phyloP scores from a whole-genome alignment of 306 rosid genomes.

The Gastrolobium bilobum region DNA sequence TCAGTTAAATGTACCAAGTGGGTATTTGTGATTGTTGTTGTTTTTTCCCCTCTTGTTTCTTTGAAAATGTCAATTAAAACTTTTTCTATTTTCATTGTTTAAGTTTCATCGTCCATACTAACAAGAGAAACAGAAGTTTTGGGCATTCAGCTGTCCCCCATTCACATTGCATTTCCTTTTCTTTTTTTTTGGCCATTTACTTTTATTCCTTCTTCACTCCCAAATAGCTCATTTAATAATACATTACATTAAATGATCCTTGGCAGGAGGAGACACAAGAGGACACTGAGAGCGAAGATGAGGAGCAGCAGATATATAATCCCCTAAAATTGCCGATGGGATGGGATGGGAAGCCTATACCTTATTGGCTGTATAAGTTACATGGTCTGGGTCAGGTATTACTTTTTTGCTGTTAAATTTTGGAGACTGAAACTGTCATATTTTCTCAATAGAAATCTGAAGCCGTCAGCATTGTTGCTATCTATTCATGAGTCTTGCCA shows the following conservation, averaged over 20 bases:
- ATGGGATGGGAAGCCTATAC: conserved; percentile 99
- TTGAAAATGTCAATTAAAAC: neutral
- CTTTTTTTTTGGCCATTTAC: conserved; percentile 18
- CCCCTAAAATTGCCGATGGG: conserved; percentile 99
- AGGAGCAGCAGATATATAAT: conserved; percentile 96
- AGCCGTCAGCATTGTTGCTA: neutral
- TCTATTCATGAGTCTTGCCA: conserved; percentile 3
- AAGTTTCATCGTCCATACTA: conserved; percentile 8
- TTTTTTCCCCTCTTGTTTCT: neutral
- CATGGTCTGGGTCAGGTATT: conserved; percentile 99
- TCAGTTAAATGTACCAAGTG: neutral
- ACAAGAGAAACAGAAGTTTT: neutral
- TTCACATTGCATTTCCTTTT: conserved; percentile 19
- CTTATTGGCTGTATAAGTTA: conserved; percentile 97
- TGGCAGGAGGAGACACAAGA: conserved; percentile 92
- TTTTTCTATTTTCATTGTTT: neutral
- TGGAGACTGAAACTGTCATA: conserved; percentile 28
- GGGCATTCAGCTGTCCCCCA: neutral
- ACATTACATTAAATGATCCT: conserved; percentile 21
- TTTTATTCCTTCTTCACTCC: conserved; percentile 8
- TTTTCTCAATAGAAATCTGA: neutral
- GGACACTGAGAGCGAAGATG: conserved; percentile 94
- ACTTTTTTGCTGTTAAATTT: conserved; percentile 40
- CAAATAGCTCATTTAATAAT: conserved; percentile 10
- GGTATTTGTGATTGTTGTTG: neutral